Base-by-base conservation (phyloP, 768 basidiomycete genomes). In the Phylloporus sp. region DNA sequence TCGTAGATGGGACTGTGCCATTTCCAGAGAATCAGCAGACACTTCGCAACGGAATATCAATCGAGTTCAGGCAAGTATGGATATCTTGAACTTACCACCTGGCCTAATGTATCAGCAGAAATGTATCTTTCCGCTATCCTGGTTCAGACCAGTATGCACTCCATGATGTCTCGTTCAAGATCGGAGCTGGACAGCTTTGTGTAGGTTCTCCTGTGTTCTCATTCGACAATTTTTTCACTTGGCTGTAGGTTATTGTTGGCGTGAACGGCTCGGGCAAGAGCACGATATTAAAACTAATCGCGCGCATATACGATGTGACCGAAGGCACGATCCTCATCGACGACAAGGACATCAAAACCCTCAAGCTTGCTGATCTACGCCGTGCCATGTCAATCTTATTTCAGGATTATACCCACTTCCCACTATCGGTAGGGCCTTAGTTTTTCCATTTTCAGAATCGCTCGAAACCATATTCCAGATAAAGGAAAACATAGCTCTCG, bases 391-490 rank as follows among this genome's bases (percentile, higher is more conserved):
- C 84, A 2, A 84, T 84, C 20, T 76, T 91, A 23, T 90, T 90
- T 68, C 88, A 91, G 62, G 89, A 91, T 63, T 90, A 87, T 59
- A 87, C 85, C 0, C 76, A 82, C 58, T 90, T 91, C 63, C 88
- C 88, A 0, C 71, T 91, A 39, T 86, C 88, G 22, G 87, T 87
- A 52, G n/a, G 38, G 85, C 26, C 41, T 12, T 3, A 35, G 5
- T 63, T 18, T 50, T 44, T n/a, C n/a, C n/a, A n/a, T n/a, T 27
- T 15, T 5, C 4, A 9, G 11, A n/a, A n/a, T 9, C 16, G 6
- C 18, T 28, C 16, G 0, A 20, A 24, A 36, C 29, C 10, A 29
- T 7, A 11, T 26, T 7, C 20, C 8, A 91, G 88, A 81, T 91
- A 42, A 77, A 73, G 59, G 88, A 91, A 50, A 91, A 91, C 62